These are phyloP conservation scores for Trichoderma citrinoviride DNA, from an alignment of 2,329 filamentous ascomycete genomes.

Conservation along the genomic window DNA sequence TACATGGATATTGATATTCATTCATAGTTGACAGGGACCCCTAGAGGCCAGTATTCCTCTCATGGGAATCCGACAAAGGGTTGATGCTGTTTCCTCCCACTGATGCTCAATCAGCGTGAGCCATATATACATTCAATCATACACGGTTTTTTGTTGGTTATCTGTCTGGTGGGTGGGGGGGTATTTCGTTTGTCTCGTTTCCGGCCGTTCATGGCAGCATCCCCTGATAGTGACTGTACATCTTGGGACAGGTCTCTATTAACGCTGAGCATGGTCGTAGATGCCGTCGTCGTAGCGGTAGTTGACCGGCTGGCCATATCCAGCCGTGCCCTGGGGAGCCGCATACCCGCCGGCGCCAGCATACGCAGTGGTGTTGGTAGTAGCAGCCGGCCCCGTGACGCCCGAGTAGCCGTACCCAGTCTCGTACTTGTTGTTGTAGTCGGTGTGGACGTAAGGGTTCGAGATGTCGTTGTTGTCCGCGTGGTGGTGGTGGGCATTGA, in stretches of 20 bases:
- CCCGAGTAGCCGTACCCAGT: constrained; percentile 28
- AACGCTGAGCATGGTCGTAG: constrained; percentile 32
- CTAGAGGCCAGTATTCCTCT: background rate
- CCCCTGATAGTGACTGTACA: too few species aligned
- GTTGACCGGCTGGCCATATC: constrained; percentile 24
- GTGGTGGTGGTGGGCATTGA: constrained; percentile 35
- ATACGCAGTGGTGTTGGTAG: background rate
- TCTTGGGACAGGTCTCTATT: background rate
- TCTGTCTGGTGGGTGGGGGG: background rate
- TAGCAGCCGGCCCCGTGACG: background rate
- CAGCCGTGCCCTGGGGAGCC: constrained; percentile 13
- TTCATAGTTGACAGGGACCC: background rate
- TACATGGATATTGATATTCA: constrained; percentile 8
- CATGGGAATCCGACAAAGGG: background rate
- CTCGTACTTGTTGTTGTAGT: constrained; percentile 31
- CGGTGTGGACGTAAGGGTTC: constrained; percentile 30
- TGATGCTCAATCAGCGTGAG: background rate
- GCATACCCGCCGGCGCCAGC: constrained; percentile 10
- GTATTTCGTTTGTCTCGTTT: background rate
- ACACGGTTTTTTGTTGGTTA: background rate
- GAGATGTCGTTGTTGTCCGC: constrained; percentile 35
- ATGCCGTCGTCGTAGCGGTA: constrained; percentile 41
- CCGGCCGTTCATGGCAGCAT: too few species aligned
- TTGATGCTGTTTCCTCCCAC: background rate
- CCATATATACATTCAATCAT: background rate